Evolutionary conservation across 345 rosid species (phyloP).

Genomic region (Acer negundo): DNA sequence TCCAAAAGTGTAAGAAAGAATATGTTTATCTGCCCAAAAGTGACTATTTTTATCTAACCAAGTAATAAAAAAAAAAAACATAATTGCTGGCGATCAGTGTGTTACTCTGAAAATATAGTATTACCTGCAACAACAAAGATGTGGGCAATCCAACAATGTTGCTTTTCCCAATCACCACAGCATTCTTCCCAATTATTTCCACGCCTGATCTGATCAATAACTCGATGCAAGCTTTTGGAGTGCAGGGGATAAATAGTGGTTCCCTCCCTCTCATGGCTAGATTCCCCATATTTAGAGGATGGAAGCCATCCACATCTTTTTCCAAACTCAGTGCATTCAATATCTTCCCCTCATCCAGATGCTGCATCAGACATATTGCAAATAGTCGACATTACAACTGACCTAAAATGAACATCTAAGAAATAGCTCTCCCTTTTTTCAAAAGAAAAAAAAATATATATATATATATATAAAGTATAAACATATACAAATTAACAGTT

Average conservation of each 20-base stretch:
- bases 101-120: not conserved
- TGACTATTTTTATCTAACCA: not conserved
- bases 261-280: conserved; percentile 96
- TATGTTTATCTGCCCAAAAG: conserved; percentile 16
- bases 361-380: conserved; percentile 53
- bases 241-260: conserved; percentile 80
- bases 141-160: conserved; percentile 88
- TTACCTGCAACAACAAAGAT: conserved; percentile 84
- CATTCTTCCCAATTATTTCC: conserved; percentile 71
- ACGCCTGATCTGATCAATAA: conserved; percentile 74
- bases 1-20: conserved; percentile 29
- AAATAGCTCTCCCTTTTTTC: not conserved
- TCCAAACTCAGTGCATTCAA: conserved; percentile 62
- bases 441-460: too few relatives aligned
- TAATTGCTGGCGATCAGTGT: not conserved
- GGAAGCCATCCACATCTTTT: conserved; percentile 94
- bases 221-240: conserved; percentile 90
- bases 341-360: conserved; percentile 79
- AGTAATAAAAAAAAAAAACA: conserved; percentile 6
- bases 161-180: conserved; percentile 91
- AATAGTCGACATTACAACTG: not conserved
- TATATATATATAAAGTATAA: too few relatives aligned
- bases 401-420: not conserved
- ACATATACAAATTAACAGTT: too few relatives aligned
- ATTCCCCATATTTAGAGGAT: conserved; percentile 83